Conservation (phyloP, 768 basidiomycete species). For the Asterophora lycoperdoides region DNA sequence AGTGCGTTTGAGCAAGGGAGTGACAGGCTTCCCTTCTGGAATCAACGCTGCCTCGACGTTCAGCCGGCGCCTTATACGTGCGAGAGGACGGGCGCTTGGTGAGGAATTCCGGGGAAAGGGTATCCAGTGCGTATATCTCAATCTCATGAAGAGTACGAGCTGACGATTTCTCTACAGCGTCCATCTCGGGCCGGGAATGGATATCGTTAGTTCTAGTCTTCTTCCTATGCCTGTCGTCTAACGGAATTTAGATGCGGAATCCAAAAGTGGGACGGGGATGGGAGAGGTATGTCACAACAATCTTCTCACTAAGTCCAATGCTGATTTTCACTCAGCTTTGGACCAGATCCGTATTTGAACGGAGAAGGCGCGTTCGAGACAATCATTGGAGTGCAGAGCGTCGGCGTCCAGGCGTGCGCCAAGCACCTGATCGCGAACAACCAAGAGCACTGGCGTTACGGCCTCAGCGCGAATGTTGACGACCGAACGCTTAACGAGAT, state of each 20-base stretch:
- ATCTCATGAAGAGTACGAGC: neutral
- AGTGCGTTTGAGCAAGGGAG: constrained; percentile 36
- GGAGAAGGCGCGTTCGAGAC: constrained; percentile 61
- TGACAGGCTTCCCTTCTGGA: constrained; percentile 54
- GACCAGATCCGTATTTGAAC: constrained; percentile 60
- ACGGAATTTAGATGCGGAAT: constrained; percentile 41
- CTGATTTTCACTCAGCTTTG: constrained; percentile 30
- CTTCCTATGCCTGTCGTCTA: too few species aligned
- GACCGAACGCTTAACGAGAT: constrained; percentile 55
- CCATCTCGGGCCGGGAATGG: constrained; percentile 50
- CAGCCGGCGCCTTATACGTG: constrained; percentile 59
- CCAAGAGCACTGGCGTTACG: constrained; percentile 51
- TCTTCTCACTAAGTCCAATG: neutral
- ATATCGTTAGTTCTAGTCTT: constrained; percentile 34
- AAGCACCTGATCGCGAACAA: constrained; percentile 51
- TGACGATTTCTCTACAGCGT: constrained; percentile 24
- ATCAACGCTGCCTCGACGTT: constrained; percentile 51
- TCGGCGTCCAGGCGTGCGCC: constrained; percentile 56
- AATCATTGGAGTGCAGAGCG: constrained; percentile 53
- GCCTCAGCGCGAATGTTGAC: constrained; percentile 42
- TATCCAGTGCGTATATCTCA: constrained; percentile 33
- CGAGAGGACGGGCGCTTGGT: constrained; percentile 58
- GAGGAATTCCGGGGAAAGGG: constrained; percentile 70
- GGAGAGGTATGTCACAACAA: constrained; percentile 34
- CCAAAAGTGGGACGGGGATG: constrained; percentile 47